These are phyloP conservation scores for Macaranga tanarius DNA, from an alignment of 441 rosid species.

Conservation along the genomic window DNA sequence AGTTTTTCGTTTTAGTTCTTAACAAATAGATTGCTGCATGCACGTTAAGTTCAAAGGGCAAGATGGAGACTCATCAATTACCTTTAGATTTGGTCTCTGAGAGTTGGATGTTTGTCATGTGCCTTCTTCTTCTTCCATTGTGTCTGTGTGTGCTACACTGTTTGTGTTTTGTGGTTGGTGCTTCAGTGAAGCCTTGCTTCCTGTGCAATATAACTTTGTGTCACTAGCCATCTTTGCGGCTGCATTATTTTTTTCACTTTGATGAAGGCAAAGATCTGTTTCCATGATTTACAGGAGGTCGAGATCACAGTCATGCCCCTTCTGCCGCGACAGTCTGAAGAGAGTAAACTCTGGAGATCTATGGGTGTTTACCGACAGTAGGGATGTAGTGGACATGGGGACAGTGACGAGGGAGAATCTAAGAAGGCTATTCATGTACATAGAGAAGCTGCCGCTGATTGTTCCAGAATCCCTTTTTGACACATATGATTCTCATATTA, in stretches of 20 bases:
- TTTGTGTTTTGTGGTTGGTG: no score
- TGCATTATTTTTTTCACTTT: no score
- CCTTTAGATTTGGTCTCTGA: neutral
- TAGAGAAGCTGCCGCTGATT: constrained; percentile 58
- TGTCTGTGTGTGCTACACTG: neutral
- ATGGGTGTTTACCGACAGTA: constrained; percentile 52
- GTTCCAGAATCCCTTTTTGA: constrained; percentile 53
- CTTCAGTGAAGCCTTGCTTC: no score
- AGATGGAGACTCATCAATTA: neutral
- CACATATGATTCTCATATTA: constrained; percentile 50
- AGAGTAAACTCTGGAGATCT: constrained; percentile 66
- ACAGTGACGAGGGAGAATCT: constrained; percentile 57
- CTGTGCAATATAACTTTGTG: no score
- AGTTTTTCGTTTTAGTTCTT: neutral
- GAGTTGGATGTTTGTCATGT: neutral
- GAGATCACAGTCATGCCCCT: constrained; percentile 67
- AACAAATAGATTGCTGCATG: neutral
- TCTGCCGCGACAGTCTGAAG: constrained; percentile 61
- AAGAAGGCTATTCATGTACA: constrained; percentile 50
- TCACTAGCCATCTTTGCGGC: no score
- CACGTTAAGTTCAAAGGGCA: neutral
- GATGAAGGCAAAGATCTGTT: neutral
- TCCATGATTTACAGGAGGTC: constrained; percentile 44
- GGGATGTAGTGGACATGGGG: constrained; percentile 49
- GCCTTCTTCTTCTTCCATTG: neutral